Evolutionary conservation across 2,329 filamentous ascomycete species (phyloP), one percentile per base, ranked within the genome.

Genomic region (Stagonosporopsis vannaccii): DNA sequence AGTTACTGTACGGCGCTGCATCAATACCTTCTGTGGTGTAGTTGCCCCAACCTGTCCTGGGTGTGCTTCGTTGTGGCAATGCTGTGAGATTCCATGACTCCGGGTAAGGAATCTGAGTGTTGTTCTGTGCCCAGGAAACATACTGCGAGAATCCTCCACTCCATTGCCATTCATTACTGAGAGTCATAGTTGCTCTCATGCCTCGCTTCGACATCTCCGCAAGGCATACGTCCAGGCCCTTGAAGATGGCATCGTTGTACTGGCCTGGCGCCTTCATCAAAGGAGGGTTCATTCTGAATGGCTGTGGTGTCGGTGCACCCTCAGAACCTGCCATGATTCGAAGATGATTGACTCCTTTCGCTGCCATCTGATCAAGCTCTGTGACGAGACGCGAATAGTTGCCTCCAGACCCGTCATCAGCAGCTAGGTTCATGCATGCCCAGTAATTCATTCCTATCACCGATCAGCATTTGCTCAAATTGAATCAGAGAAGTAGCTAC

Each of bases 101-200:
- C 1, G 75, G 75, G 40, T 78, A 78, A 0, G 74, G 73, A 13
- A 78, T 76, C 8, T 55, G 47, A 6, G 62, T 60, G 51, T 77
- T 68, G 57, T 76, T 69, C 15, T 62, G 67, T 4, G 75, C 73
- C 75, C 75, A 78, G 2, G 65, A 72, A 1, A 78, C 72, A 51
- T 73, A 78, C 48, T 77, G 75, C 2, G 65, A 71, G 32, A 77
- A 77, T 0, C 75, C 75, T 7, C 75, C 75, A 15, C 61, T 68
- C 75, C 75, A 78, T 48, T 78, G 75, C 75, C 75, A 78, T 59
- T 77, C 70, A 40, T 77, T 71, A 7, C 65, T 68, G 3, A 78
- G 58, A 0, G 75, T 77, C 75, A 78, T 78, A 12, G 75, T 78
- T 19, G 75, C 75, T 19, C 75, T 66, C 70, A 78, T 78, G 5